Conservation (phyloP, 75 land plant species). For the Cryptomeria japonica region DNA sequence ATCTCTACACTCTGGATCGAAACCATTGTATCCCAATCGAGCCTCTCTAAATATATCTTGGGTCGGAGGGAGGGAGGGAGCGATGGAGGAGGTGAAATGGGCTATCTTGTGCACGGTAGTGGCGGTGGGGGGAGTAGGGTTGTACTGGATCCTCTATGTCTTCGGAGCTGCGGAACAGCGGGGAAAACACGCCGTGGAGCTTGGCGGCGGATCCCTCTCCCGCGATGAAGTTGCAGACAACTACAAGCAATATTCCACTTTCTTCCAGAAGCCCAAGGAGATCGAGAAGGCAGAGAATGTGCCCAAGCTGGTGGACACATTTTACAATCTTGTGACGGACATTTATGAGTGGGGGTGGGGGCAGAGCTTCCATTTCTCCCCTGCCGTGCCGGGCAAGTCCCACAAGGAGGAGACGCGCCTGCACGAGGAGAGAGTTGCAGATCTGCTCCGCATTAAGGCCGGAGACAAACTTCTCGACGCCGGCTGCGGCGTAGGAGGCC, state of each 20-base stretch:
- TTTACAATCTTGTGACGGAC: conserved; percentile 95
- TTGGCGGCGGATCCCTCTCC: conserved; percentile 5
- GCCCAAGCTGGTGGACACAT: conserved; percentile 90
- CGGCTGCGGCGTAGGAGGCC: conserved; percentile 94
- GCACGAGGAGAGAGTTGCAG: conserved; percentile 90
- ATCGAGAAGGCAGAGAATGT: conserved; percentile 66
- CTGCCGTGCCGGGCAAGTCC: conserved; percentile 64
- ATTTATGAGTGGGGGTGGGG: conserved; percentile 99
- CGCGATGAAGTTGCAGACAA: conserved; percentile 68
- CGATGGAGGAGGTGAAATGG: conserved; percentile 26
- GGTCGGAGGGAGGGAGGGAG: too few relatives aligned
- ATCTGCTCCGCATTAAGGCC: conserved; percentile 53
- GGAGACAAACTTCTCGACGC: conserved; percentile 77
- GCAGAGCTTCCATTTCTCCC: conserved; percentile 96
- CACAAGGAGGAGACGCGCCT: conserved; percentile 77
- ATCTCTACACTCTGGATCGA: too few relatives aligned
- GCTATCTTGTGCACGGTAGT: conserved; percentile 43
- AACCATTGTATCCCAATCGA: not conserved
- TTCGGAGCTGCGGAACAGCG: conserved; percentile 69
- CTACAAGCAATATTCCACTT: conserved; percentile 84
- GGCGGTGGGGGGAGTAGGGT: conserved; percentile 36
- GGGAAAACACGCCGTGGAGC: conserved; percentile 75
- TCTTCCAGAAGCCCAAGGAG: conserved; percentile 87
- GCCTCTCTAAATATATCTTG: not conserved
- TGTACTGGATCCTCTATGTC: conserved; percentile 59